Base-by-base conservation (phyloP, 164 flowering plant genomes). In the Liriodendron chinense region DNA sequence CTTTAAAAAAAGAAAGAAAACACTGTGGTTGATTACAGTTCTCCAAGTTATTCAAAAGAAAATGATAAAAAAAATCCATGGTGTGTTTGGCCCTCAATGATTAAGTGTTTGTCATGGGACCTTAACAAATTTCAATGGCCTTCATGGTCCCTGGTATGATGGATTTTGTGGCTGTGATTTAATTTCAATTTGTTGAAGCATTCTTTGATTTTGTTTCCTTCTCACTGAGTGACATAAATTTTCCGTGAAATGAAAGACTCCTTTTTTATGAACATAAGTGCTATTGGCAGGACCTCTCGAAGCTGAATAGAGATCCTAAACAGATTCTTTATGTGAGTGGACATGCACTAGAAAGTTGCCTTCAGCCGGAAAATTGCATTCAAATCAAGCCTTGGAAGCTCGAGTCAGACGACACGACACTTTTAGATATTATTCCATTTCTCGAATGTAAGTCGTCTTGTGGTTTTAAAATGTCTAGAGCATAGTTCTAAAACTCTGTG, bases 361-460 rank as follows among this genome's bases (percentile, higher is more conserved):
- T 95, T 79, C 98, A 95, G 85, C 92, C 92, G 14, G 98, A 95
- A 77, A 95, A 93, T 53, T 80, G 86, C 77, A 85, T 92, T 16
- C 81, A 81, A 59, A 86, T 93, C 56, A 92, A 91, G 79, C 93
- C 97, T 53, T 95, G 91, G 89, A 89, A 86, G 83, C 85, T 83
- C 48, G 98, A 95, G 72, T 20, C 75, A 23, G 89, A 89, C 66
- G 98, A 93, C 75, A 93, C 98, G 2, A 75, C 87, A 71, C 94
- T 93, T 72, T 12, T 93, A 78, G 98, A 93, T 87, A 89, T 93
- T 53, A 91, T 93, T 75, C 98, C 98, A 63, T 92, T 93, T 74
- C 96, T 93, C 65, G 97, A 92, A 73, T 93, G 98, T 93, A 82
- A 86, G 95, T 73, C 3, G 21, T 57, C 66, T 24, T 72, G 24